These are phyloP conservation scores for Colletotrichum brevisporum DNA, from an alignment of 2,329 filamentous ascomycete species.

Conservation along the genomic window DNA sequence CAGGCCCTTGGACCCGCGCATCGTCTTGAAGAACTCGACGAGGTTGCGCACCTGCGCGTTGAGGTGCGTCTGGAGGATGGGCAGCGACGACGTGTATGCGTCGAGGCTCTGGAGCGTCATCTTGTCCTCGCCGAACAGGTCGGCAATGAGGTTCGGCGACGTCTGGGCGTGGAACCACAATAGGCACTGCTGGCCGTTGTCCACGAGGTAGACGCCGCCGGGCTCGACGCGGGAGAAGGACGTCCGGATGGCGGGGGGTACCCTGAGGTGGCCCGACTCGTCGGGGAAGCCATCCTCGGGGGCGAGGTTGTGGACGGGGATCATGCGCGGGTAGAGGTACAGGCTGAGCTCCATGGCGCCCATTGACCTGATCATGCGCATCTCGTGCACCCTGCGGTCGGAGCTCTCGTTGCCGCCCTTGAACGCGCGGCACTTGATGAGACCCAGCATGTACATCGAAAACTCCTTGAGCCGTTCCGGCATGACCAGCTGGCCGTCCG, in stretches of 20 bases:
- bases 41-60: slow-evolving; percentile 97
- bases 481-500: slow-evolving; percentile 92
- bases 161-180: slow-evolving; percentile 95
- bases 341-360: slow-evolving; percentile 87
- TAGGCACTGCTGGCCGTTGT: slow-evolving; percentile 93
- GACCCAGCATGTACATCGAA: slow-evolving; percentile 92
- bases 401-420: slow-evolving; percentile 93
- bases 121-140: slow-evolving; percentile 88
- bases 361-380: slow-evolving; percentile 91
- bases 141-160: slow-evolving; percentile 89
- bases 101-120: slow-evolving; percentile 82
- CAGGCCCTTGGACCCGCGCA: slow-evolving; percentile 88
- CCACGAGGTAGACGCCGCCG: slow-evolving; percentile 93
- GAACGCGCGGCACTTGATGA: slow-evolving; percentile 92
- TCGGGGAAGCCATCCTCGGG: slow-evolving; percentile 95
- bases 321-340: slow-evolving; percentile 95
- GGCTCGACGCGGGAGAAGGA: slow-evolving; percentile 92
- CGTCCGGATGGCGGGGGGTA: slow-evolving; percentile 85
- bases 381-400: slow-evolving; percentile 91
- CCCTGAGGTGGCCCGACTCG: slow-evolving; percentile 86
- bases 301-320: slow-evolving; percentile 90
- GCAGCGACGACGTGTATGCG: slow-evolving; percentile 83
- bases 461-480: slow-evolving; percentile 97
- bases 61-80: slow-evolving; percentile 89
- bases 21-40: slow-evolving; percentile 84